phyloP scores from a whole-genome alignment of 345 rosid genomes.

The Populus deltoides region DNA sequence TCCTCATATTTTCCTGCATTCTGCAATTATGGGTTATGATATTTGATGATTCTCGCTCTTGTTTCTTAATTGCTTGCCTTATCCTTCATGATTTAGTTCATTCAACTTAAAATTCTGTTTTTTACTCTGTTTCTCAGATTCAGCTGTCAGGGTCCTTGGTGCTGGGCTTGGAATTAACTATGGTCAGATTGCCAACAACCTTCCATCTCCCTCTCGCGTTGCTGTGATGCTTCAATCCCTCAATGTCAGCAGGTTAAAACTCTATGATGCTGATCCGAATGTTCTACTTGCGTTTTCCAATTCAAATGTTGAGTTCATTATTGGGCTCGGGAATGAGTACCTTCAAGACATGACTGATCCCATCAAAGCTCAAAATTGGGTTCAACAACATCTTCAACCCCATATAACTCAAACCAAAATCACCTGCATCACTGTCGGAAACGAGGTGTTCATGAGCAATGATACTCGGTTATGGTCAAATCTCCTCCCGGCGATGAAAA shows the following conservation, averaged over 20 bases:
- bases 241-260: constrained; percentile 64
- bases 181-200: constrained; percentile 85
- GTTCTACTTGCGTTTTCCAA: constrained; percentile 74
- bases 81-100: neutral
- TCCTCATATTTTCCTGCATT: neutral
- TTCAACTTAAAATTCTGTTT: neutral
- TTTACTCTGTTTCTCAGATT: constrained; percentile 14
- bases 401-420: constrained; percentile 55
- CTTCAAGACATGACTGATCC: constrained; percentile 61
- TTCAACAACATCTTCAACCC: constrained; percentile 58
- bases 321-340: constrained; percentile 65
- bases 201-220: constrained; percentile 72
- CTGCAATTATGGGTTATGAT: neutral
- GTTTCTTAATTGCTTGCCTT: neutral
- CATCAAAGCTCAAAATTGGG: constrained; percentile 58
- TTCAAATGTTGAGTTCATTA: constrained; percentile 63
- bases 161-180: constrained; percentile 79
- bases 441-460: constrained; percentile 58
- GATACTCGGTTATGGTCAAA: constrained; percentile 30
- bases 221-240: constrained; percentile 54
- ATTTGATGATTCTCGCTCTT: neutral
- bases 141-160: constrained; percentile 18
- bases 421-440: constrained; percentile 69
- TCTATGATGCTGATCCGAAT: constrained; percentile 80
- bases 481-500: constrained; percentile 82